A percentile compares a stretch with the other conserved stretches of the same genome.
Evolutionary conservation across 768 basidiomycete species (phyloP).

Genomic region (Tephrocybe sp.): DNA sequence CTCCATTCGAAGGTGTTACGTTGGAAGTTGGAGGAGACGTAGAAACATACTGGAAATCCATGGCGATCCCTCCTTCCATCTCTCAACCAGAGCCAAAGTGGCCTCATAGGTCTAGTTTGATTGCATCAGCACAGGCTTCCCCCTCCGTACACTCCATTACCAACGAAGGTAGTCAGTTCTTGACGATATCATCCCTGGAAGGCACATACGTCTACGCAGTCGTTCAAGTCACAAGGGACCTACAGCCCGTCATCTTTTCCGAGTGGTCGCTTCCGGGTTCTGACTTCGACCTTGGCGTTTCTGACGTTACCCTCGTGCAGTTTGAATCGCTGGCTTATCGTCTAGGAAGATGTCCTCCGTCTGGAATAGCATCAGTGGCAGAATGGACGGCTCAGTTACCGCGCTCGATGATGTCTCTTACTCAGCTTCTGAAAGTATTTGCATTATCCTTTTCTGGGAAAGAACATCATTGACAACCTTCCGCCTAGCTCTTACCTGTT

Average conservation of each 20-base stretch:
- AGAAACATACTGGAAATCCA: slow-evolving; percentile 99
- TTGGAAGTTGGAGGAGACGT: slow-evolving; percentile 93
- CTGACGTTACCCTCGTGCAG: slow-evolving; percentile 82
- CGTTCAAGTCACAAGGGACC: slow-evolving; percentile 90
- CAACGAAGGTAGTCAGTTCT: slow-evolving; percentile 48
- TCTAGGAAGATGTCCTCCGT: slow-evolving; percentile 43
- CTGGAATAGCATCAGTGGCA: slow-evolving; percentile 22
- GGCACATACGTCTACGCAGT: slow-evolving; percentile 87
- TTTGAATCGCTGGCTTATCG: slow-evolving; percentile 66
- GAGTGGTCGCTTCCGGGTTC: slow-evolving; percentile 75
- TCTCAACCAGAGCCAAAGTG: slow-evolving; percentile 36
- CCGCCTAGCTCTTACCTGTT: slow-evolving; percentile 53
- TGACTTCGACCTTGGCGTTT: slow-evolving; percentile 75
- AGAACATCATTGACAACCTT: slow-evolving; percentile 2
- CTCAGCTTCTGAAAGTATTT: slow-evolving; percentile 69
- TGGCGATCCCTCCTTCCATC: slow-evolving; percentile 47
- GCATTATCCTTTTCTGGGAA: neutral
- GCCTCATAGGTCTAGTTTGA: slow-evolving; percentile 41
- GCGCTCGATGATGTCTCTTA: slow-evolving; percentile 68
- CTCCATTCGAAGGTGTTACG: slow-evolving; percentile 88
- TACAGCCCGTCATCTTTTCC: slow-evolving; percentile 83
- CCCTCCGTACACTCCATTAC: slow-evolving; percentile 62
- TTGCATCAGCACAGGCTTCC: slow-evolving; percentile 65
- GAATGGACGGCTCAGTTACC: slow-evolving; percentile 51
- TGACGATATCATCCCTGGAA: slow-evolving; percentile 86